Conservation (phyloP, 192 early-diverging fungal species). For the Dissophora globulifera region DNA sequence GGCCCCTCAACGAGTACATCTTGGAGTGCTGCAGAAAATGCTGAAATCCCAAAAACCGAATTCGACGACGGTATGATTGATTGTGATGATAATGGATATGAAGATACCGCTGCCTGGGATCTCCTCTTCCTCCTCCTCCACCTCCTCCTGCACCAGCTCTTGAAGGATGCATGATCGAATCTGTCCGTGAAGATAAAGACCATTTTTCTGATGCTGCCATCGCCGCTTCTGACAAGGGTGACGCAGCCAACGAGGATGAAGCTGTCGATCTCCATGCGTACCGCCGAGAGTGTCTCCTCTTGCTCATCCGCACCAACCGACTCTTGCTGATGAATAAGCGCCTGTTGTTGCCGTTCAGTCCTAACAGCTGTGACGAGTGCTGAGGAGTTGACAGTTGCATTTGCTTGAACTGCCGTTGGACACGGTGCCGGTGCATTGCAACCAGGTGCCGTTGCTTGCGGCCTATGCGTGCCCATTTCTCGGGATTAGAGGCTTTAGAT, state of each 20-base stretch:
- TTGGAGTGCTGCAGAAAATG: conserved; percentile 14
- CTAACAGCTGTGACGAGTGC: conserved; percentile 18
- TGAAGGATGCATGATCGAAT: neutral
- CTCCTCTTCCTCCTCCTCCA: too few species aligned
- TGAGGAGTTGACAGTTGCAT: conserved; percentile 10
- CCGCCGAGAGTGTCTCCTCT: neutral
- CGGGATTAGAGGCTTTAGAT: neutral
- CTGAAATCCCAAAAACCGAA: conserved; percentile 28
- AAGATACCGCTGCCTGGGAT: conserved; percentile 3
- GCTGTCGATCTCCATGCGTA: neutral
- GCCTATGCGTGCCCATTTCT: neutral
- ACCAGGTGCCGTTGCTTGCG: conserved; percentile 5
- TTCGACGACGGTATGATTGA: neutral
- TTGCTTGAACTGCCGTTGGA: conserved; percentile 1
- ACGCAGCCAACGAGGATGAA: too few species aligned
- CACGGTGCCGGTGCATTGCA: conserved; percentile 13
- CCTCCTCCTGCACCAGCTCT: too few species aligned
- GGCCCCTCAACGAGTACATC: conserved; percentile 2
- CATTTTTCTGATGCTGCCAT: neutral
- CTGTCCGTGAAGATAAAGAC: neutral
- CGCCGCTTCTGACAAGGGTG: neutral
- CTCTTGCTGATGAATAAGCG: neutral
- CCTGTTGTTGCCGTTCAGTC: neutral
- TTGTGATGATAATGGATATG: conserved; percentile 33
- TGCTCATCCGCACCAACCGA: neutral